These are phyloP conservation scores for Sechiopsis laciniata DNA, from an alignment of 306 rosid genomes.

Conservation along the genomic window DNA sequence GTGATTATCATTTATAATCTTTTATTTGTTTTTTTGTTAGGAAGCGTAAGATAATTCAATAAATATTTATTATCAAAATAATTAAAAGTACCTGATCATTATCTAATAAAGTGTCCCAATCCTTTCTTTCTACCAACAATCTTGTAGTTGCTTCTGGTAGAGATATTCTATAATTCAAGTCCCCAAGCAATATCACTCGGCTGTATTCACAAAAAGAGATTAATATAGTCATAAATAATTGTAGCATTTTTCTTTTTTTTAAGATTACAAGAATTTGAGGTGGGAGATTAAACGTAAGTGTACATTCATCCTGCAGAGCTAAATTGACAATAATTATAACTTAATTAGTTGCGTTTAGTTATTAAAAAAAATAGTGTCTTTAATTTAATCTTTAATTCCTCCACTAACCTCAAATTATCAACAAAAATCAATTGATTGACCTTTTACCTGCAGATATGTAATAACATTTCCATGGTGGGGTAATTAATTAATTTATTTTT, in stretches of 20 bases:
- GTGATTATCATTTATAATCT: no score
- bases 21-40: no score
- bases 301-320: no score
- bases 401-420: neutral
- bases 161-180: constrained; percentile 75
- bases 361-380: neutral
- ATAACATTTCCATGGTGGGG: neutral
- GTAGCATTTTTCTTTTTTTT: no score
- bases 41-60: no score
- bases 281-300: no score
- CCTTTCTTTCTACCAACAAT: constrained; percentile 41
- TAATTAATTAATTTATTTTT: neutral
- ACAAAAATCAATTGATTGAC: neutral
- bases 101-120: constrained; percentile 59
- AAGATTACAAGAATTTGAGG: no score
- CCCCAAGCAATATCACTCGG: constrained; percentile 72
- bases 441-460: neutral
- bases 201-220: constrained; percentile 38
- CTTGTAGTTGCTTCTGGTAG: constrained; percentile 67
- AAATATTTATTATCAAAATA: no score
- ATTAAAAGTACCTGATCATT: constrained; percentile 63
- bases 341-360: neutral
- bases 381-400: constrained; percentile 1
- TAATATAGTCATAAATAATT: neutral
- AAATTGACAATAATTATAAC: neutral